phyloP scores from a whole-genome alignment of 2,329 filamentous ascomycete species.

The Botrytis cinerea region DNA sequence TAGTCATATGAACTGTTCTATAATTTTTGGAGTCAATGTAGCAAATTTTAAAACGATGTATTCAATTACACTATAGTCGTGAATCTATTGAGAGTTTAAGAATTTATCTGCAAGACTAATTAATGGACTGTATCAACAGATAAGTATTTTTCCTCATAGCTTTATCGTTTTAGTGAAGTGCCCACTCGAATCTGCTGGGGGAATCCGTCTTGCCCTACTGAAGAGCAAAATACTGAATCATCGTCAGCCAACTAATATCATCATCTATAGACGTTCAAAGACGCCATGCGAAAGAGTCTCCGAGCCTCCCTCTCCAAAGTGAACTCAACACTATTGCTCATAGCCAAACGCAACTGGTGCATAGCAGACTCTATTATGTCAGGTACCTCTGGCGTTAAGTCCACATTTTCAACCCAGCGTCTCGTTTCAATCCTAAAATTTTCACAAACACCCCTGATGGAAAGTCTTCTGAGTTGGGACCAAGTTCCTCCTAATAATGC shows the following conservation, averaged over 20 bases:
- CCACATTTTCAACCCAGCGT: background rate
- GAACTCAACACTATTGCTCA: background rate
- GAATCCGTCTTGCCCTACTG: accelerated
- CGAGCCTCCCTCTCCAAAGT: background rate
- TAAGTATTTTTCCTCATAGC: background rate
- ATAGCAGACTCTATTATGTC: background rate
- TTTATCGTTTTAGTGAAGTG: background rate
- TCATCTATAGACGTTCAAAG: background rate
- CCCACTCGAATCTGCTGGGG: background rate
- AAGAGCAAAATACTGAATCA: too few species aligned
- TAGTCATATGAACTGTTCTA: background rate
- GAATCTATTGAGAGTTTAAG: background rate
- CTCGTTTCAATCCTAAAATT: background rate
- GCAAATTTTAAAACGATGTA: background rate
- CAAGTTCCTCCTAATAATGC: background rate
- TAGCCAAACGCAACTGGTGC: background rate
- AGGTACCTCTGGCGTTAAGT: background rate
- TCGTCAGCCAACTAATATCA: background rate
- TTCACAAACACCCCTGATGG: background rate
- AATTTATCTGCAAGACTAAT: background rate
- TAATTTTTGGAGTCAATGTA: background rate
- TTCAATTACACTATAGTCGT: background rate
- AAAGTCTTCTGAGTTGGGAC: background rate
- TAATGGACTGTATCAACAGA: background rate
- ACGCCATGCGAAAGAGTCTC: background rate